Evolutionary conservation across 805 yeast species (phyloP), one percentile per base, ranked within the genome.

Genomic region (Candida cerambycidarum): DNA sequence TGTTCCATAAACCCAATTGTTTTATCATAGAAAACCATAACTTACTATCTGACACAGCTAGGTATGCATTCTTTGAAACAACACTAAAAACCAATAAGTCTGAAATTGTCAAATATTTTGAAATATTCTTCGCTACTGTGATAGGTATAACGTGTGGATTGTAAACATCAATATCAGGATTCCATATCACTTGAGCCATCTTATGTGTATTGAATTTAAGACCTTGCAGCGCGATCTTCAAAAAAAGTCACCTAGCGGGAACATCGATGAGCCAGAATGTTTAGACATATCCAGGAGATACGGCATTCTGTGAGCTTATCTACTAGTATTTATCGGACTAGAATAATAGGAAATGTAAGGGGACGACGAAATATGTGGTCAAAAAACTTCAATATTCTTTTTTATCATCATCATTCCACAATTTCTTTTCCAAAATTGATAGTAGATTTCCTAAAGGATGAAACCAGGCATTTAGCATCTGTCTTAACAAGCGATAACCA

Each of bases 121-220:
- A 53, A 11, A 71, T 66, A 17, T 52, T 47, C 21, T 52, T 51
- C 4, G 75, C 74, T 16, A 71, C 67, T 46, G 61, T 58, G 6
- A 62, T 25, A 5, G 76, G 75, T 16, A 71, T 70, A 9, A 59
- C 62, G 19, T 55, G 52, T n/a, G 57, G 55, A 44, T 70, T 63
- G 45, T 70, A 70, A 17, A 69, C 75, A 47, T 70, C 75, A 28
- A 70, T 70, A 53, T 70, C 76, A 14, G 70, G 50, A 52, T 70
- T 70, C 76, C 76, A 70, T 44, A 70, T 58, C 41, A 70, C 74
- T 46, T 65, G 71, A 12, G 76, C 67, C 76, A 70, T 69, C 11
- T 8, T 31, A 17, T 5, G 16, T 10, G 18, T 27, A 23, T 24
- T 3, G 23, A 29, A 38, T n/a, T n/a, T n/a, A 38, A 9, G 5